Evolutionary conservation across 768 basidiomycete species (phyloP).

Genomic region (Leccinum incarnatum): DNA sequence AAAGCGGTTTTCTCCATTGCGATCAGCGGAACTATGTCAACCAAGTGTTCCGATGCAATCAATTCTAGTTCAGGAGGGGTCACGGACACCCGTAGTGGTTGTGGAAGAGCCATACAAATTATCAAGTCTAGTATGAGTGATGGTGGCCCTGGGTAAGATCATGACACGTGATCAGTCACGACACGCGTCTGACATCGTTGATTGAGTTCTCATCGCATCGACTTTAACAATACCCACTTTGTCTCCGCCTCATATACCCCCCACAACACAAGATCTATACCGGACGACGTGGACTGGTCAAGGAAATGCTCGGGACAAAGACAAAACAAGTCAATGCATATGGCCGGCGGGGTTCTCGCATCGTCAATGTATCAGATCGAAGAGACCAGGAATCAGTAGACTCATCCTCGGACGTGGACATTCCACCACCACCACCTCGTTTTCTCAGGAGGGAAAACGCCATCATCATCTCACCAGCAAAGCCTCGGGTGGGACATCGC

Average conservation of each 20-base stretch:
- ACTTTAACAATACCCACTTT: constrained; percentile 6
- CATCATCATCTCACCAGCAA: constrained; percentile 23
- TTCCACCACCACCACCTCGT: constrained; percentile 5
- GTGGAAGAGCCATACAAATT: constrained; percentile 70
- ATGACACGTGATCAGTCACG: constrained; percentile 23
- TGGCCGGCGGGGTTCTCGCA: constrained; percentile 59
- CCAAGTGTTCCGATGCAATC: constrained; percentile 77
- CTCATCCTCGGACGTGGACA: constrained; percentile 43
- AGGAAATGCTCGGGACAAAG: constrained; percentile 52
- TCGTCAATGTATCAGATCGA: constrained; percentile 47
- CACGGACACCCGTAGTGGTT: constrained; percentile 63
- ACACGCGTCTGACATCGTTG: constrained; percentile 3
- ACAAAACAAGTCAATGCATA: constrained; percentile 68
- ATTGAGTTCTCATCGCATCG: neutral
- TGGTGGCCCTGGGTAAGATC: neutral
- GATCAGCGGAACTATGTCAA: constrained; percentile 87
- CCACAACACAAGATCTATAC: neutral
- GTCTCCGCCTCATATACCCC: neutral
- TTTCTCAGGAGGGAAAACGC: constrained; percentile 24
- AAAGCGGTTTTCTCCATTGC: constrained; percentile 90
- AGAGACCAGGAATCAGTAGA: constrained; percentile 23
- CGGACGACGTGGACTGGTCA: neutral
- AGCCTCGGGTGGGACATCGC: constrained; percentile 6
- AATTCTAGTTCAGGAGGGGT: constrained; percentile 87
- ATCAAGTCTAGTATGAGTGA: neutral